Evolutionary conservation across 1,284 basidiomycete genomes (phyloP).

Genomic region (Microbotryum intermedium): DNA sequence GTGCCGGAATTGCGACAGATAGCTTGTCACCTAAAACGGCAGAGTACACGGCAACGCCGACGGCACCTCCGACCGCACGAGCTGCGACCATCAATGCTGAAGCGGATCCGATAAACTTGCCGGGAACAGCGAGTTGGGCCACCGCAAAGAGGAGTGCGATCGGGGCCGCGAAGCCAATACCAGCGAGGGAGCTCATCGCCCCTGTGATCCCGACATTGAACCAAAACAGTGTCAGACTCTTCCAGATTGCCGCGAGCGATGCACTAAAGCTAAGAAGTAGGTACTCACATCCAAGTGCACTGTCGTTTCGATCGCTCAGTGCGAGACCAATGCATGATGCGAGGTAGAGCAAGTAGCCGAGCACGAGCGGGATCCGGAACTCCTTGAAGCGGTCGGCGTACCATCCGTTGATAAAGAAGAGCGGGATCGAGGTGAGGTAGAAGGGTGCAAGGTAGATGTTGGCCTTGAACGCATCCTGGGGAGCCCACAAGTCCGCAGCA

Average conservation of each 20-base stretch:
- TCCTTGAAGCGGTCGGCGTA: not conserved
- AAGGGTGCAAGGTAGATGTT: constrained; percentile 6
- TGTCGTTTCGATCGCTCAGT: not conserved
- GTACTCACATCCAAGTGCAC: not conserved
- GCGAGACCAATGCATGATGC: constrained; percentile 2
- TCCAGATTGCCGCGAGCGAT: not conserved
- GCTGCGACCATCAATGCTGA: not conserved
- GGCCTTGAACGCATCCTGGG: constrained; percentile 8
- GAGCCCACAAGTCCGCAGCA: constrained; percentile 10
- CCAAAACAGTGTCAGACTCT: constrained; percentile 1
- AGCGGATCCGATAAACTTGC: not conserved
- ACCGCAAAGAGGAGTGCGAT: constrained; percentile 8
- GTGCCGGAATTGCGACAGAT: not conserved
- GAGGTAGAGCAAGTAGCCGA: constrained; percentile 1
- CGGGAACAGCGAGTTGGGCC: constrained; percentile 14
- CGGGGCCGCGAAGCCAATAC: constrained; percentile 6
- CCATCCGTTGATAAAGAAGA: not conserved
- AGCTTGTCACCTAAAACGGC: not conserved
- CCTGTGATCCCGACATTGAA: too few species aligned
- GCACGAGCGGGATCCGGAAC: not conserved
- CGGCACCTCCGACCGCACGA: not conserved
- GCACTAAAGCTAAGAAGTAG: not conserved
- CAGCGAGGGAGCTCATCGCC: constrained; percentile 3
- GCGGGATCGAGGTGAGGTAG: constrained; percentile 1
- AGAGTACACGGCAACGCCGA: not conserved